Percentiles rank a stretch among this genome's conserved stretches.
Evolutionary conservation across 2,329 filamentous ascomycete species (phyloP).

Genomic region (Thielaviopsis euricoi): DNA sequence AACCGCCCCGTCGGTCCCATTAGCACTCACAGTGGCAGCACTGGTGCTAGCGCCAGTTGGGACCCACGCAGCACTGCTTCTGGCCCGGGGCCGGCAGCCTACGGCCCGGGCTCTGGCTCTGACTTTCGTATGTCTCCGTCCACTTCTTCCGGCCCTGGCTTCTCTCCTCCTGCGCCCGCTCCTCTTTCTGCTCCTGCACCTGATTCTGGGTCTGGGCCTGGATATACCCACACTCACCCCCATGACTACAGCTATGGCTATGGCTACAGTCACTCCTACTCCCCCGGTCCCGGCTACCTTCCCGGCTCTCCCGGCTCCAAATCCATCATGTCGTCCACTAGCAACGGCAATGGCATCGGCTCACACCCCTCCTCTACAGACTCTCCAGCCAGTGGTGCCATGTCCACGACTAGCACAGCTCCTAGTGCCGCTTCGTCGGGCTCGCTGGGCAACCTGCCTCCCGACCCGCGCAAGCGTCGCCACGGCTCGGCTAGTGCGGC

Average conservation of each 20-base stretch:
- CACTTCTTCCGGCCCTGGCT: neutral
- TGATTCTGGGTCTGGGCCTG: neutral
- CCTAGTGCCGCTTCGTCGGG: neutral
- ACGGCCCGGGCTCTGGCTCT: neutral
- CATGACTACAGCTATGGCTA: neutral
- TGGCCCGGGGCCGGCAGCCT: neutral
- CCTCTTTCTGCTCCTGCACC: neutral
- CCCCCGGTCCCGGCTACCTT: neutral
- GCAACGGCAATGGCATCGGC: neutral
- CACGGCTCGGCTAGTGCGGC: conserved; percentile 6
- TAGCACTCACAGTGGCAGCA: neutral
- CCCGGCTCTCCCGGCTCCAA: neutral
- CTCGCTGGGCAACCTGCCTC: neutral
- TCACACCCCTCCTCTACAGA: conserved; percentile 3
- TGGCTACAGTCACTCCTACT: neutral
- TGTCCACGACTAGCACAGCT: neutral
- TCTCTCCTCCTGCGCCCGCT: neutral
- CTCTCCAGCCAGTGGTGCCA: neutral
- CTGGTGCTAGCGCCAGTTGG: neutral
- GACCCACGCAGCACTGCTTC: neutral
- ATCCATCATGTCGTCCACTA: neutral
- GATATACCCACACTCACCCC: neutral
- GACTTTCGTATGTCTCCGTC: conserved; percentile 2
- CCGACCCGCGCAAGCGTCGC: conserved; percentile 6
- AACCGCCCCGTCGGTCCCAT: neutral